Conservation (phyloP, 108 stramenopile genomes). For the Mediolabrus comicus region DNA sequence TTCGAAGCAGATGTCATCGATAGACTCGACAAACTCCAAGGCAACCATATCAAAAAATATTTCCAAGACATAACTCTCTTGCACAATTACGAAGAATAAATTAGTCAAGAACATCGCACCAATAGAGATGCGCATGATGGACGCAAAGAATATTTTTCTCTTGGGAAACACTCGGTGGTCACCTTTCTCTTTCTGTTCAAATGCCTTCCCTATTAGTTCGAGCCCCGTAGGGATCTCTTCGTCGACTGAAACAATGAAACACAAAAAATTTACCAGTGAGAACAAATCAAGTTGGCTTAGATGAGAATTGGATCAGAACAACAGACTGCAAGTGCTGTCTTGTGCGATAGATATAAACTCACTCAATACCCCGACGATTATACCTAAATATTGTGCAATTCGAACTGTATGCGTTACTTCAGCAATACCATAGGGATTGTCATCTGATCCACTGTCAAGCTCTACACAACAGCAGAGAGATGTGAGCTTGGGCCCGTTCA, state of each 20-base stretch:
- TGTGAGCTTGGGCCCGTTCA: constrained; percentile 14
- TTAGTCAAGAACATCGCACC: constrained; percentile 5
- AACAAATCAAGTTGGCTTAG: neutral
- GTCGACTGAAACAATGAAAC: neutral
- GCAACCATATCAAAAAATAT: constrained; percentile 26
- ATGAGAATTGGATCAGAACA: too few relatives aligned
- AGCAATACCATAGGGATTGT: neutral
- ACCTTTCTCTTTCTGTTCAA: neutral
- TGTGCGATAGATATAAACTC: neutral
- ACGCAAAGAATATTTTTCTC: constrained; percentile 6
- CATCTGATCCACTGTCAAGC: constrained; percentile 17
- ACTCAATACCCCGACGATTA: constrained; percentile 5
- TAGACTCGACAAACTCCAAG: constrained; percentile 8
- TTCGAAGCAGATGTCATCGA: constrained; percentile 10
- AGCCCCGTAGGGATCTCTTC: constrained; percentile 16
- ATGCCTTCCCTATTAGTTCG: constrained; percentile 5
- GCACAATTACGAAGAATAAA: neutral
- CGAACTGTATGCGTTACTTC: neutral
- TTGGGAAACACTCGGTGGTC: neutral
- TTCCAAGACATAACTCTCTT: constrained; percentile 2
- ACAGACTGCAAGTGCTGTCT: too few relatives aligned
- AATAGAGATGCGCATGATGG: constrained; percentile 5
- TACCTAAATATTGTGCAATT: constrained; percentile 10
- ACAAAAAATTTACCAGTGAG: neutral
- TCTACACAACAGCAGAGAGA: constrained; percentile 4